These are phyloP conservation scores for Ascochyta koolunga DNA, from an alignment of 2,329 filamentous ascomycete species.

Conservation along the genomic window DNA sequence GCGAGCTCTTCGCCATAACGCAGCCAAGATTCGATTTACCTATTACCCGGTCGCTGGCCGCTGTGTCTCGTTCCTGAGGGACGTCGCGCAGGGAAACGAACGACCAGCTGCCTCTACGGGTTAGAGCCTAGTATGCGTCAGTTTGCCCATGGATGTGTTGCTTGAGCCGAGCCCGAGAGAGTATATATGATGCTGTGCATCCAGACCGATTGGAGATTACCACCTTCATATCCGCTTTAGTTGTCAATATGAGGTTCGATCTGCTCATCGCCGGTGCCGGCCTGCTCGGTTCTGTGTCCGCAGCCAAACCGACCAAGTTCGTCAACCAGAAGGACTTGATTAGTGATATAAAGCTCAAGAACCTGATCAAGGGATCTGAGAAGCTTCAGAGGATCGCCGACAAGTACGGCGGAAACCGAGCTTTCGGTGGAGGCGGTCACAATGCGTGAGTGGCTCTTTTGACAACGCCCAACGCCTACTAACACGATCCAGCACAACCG, in stretches of 20 bases:
- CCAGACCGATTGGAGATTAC: slow-evolving; percentile 6
- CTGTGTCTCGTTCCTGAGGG: slow-evolving; percentile 25
- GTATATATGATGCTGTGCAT: slow-evolving; percentile 29
- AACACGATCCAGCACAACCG: slow-evolving; percentile 17
- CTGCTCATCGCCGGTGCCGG: slow-evolving; percentile 30
- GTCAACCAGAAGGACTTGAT: slow-evolving; percentile 19
- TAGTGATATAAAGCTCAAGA: slow-evolving; percentile 39
- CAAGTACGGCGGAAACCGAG: slow-evolving; percentile 43
- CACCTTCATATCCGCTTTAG: slow-evolving; percentile 11
- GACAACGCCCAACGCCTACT: neutral
- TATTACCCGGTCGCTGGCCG: slow-evolving; percentile 18
- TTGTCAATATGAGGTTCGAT: slow-evolving; percentile 39
- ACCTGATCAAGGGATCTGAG: slow-evolving; percentile 41
- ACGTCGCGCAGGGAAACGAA: slow-evolving; percentile 7
- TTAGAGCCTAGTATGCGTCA: slow-evolving; percentile 16
- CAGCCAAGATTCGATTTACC: slow-evolving; percentile 28
- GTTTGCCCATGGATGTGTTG: neutral
- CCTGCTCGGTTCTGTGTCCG: slow-evolving; percentile 22
- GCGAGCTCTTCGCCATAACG: slow-evolving; percentile 16
- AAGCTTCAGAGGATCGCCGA: slow-evolving; percentile 42
- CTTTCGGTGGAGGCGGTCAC: slow-evolving; percentile 44
- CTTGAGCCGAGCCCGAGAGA: neutral
- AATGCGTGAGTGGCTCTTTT: slow-evolving; percentile 20
- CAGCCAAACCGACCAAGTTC: slow-evolving; percentile 14
- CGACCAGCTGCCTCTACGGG: slow-evolving; percentile 33